Conservation (phyloP, 1,284 basidiomycete genomes). For the Fomitopsis palustris region DNA sequence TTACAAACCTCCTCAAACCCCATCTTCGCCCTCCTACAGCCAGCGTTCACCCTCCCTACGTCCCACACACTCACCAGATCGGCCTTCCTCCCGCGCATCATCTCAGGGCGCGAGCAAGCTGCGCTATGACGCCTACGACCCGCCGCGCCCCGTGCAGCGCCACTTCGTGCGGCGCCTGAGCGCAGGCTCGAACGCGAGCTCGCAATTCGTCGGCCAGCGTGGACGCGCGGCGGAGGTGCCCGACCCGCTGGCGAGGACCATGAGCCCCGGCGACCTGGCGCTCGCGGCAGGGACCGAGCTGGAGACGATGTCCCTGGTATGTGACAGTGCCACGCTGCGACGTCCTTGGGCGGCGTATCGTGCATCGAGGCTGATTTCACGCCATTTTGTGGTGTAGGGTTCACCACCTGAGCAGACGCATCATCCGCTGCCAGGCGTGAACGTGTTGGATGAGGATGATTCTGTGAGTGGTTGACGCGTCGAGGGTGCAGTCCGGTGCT, state of each 20-base stretch:
- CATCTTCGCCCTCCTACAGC: not conserved
- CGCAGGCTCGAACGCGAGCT: conserved; percentile 20
- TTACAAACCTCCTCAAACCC: conserved; percentile 16
- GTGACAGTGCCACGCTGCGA: not conserved
- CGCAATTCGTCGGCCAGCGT: conserved; percentile 22
- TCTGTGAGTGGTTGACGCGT: conserved; percentile 10
- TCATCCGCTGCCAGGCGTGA: conserved; percentile 17
- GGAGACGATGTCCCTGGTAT: conserved; percentile 28
- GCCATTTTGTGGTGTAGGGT: conserved; percentile 7
- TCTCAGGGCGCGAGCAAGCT: conserved; percentile 41
- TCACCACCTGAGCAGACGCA: conserved; percentile 16
- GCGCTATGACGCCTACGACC: conserved; percentile 68
- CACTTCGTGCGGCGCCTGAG: conserved; percentile 20
- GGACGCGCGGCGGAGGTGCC: conserved; percentile 14
- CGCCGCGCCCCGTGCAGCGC: conserved; percentile 42
- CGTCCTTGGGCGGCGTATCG: not conserved
- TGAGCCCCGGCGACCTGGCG: conserved; percentile 57
- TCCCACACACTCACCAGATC: conserved; percentile 24
- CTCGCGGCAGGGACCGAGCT: conserved; percentile 42
- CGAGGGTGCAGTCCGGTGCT: not conserved
- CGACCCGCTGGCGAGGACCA: conserved; percentile 35
- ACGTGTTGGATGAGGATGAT: conserved; percentile 22
- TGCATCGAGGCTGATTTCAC: not conserved
- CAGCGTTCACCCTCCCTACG: conserved; percentile 17
- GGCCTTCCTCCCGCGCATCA: conserved; percentile 29